phyloP scores from a whole-genome alignment of 1,284 basidiomycete species.

The Inonotus obliquus region DNA sequence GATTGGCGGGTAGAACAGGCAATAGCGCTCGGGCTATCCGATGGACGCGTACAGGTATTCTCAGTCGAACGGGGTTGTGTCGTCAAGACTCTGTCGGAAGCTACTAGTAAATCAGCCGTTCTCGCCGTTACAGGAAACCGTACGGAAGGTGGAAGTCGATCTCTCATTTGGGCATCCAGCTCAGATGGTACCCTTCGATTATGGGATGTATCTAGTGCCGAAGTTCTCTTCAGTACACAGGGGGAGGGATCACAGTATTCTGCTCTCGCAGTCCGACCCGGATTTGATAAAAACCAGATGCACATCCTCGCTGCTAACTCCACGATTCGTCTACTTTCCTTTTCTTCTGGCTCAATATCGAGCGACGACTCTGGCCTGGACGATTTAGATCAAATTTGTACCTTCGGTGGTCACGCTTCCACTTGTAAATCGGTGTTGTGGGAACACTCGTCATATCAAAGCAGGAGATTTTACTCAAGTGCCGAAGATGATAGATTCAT shows the following conservation, averaged over 20 bases:
- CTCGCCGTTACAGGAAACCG: slow-evolving; percentile 37
- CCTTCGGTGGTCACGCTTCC: slow-evolving; percentile 66
- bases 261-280: slow-evolving; percentile 41
- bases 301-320: slow-evolving; percentile 57
- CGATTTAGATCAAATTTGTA: slow-evolving; percentile 42
- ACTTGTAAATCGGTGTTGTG: slow-evolving; percentile 48
- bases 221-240: slow-evolving; percentile 45
- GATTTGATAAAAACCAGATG: slow-evolving; percentile 27
- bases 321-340: slow-evolving; percentile 49
- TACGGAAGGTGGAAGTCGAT: slow-evolving; percentile 19
- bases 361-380: slow-evolving; percentile 29
- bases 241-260: slow-evolving; percentile 54
- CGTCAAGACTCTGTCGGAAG: slow-evolving; percentile 49
- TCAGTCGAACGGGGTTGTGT: slow-evolving; percentile 54
- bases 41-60: slow-evolving; percentile 52
- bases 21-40: slow-evolving; percentile 53
- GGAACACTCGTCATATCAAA: slow-evolving; percentile 37
- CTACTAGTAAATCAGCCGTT: slow-evolving; percentile 48
- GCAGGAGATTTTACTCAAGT: slow-evolving; percentile 58
- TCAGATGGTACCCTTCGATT: slow-evolving; percentile 51
- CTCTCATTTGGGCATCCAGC: slow-evolving; percentile 50
- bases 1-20: slow-evolving; percentile 30
- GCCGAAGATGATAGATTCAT: slow-evolving; percentile 75
- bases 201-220: slow-evolving; percentile 52
- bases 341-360: slow-evolving; percentile 27